These are phyloP conservation scores for Nepenthes gracilis DNA, from an alignment of 148 eudicot genomes.

Conservation along the genomic window DNA sequence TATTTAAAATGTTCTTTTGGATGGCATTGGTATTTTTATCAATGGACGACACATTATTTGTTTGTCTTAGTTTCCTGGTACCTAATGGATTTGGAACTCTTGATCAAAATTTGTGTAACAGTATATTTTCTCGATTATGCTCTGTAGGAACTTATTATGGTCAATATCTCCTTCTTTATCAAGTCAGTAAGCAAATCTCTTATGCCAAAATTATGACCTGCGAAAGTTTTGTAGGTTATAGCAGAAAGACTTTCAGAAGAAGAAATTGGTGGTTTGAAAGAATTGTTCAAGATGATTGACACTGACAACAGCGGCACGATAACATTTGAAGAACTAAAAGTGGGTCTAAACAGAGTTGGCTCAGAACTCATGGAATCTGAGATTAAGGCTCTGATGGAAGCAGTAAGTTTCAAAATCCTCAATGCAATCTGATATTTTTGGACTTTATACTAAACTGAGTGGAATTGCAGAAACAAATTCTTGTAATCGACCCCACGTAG, in stretches of 20 bases:
- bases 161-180: too few relatives aligned
- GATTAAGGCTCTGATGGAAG: constrained; percentile 28
- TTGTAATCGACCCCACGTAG: too few relatives aligned
- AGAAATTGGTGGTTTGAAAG: constrained; percentile 32
- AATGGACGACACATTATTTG: too few relatives aligned
- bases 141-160: too few relatives aligned
- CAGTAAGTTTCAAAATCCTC: constrained; percentile 7
- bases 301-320: constrained; percentile 31
- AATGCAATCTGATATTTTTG: neutral
- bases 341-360: constrained; percentile 21
- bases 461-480: too few relatives aligned
- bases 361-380: constrained; percentile 24
- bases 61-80: too few relatives aligned
- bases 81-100: too few relatives aligned
- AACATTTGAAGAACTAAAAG: constrained; percentile 30
- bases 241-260: constrained; percentile 38
- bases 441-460: too few relatives aligned
- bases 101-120: too few relatives aligned
- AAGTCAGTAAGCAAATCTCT: neutral
- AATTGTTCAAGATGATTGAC: constrained; percentile 32
- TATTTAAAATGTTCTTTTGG: too few relatives aligned
- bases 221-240: constrained; percentile 16
- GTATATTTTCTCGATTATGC: too few relatives aligned
- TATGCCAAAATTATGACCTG: neutral
- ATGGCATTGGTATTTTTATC: too few relatives aligned